These are phyloP conservation scores for Solanum pinnatisectum DNA, from an alignment of 257 asterid species.

Conservation along the genomic window DNA sequence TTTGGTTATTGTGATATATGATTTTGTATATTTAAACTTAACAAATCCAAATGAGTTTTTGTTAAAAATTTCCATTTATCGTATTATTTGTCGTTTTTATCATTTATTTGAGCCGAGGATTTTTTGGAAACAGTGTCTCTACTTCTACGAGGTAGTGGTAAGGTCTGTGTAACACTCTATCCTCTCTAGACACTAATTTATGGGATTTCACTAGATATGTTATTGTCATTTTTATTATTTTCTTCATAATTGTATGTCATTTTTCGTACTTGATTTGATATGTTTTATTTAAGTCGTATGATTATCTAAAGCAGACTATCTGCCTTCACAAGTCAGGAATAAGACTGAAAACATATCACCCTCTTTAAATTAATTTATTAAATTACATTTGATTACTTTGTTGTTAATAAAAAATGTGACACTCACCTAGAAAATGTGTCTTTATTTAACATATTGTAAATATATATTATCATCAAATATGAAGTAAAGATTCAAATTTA, in stretches of 20 bases:
- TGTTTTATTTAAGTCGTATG: too few relatives aligned
- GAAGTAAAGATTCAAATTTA: neutral
- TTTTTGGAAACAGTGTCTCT: accelerated
- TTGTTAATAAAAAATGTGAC: neutral
- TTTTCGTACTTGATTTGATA: too few relatives aligned
- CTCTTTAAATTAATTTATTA: too few relatives aligned
- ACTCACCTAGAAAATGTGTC: neutral
- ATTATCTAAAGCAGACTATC: too few relatives aligned
- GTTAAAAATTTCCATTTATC: neutral
- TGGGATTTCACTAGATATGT: neutral
- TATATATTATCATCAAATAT: neutral
- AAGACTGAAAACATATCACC: neutral
- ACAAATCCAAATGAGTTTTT: neutral
- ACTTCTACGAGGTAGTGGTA: accelerated
- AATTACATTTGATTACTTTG: neutral
- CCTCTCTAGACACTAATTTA: neutral
- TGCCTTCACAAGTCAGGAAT: too few relatives aligned
- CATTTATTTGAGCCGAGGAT: accelerated
- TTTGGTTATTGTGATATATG: too few relatives aligned
- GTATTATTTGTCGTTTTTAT: neutral
- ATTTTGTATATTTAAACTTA: neutral
- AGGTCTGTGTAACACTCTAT: neutral
- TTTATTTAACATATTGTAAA: neutral
- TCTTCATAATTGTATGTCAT: too few relatives aligned
- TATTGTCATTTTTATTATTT: too few relatives aligned